Base-by-base conservation (phyloP, 2,329 filamentous ascomycete genomes). In the Delphinella strobiligena region DNA sequence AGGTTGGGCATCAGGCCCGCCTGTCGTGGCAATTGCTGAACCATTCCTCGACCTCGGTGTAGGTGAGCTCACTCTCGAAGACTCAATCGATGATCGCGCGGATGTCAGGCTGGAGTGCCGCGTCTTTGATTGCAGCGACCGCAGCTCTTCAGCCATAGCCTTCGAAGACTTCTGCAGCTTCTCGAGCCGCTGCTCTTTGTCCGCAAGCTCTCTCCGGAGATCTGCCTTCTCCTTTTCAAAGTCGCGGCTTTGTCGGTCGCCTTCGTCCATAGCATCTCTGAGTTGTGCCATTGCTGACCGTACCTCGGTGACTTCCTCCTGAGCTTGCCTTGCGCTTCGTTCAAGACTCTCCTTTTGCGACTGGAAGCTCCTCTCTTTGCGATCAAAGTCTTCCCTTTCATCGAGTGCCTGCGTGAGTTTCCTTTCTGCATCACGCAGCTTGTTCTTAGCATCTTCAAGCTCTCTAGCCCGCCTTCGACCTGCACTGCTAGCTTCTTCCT, bases 401-500 rank as follows among this genome's bases (percentile, higher is more conserved):
- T 81, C 73, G 30, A 73, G 69, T 0, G 85, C 74, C 3, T 73
- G 70, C 53, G 81, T 81, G 39, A 86, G 65, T 37, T 84, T 78
- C 9, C 80, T 75, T 61, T 96, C 89, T 1, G 85, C 75, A 46
- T 95, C 88, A 5, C 85, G 77, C 9, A 88, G 70, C 60, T 79
- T 83, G 37, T 71, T 69, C 58, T 81, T 86, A 30, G 94, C 67
- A 49, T 96, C 89, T 56, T 96, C 91, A 3, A 85, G 69, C 64
- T 96, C 91, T 35, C 88, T 72, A 5, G 83, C 75, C 45, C 80
- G 79, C 32, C 83, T 75, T 38, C 89, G 74, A 10, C 81, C 82
- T 36, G 83, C 71, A 0, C 78, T 82, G 52, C 78, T 85, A 2
- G 86, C 79, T 61, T 96, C 88, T 46, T 96, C 88, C 60, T 98